Evolutionary conservation across 2,329 filamentous ascomycete species (phyloP), one percentile per base, ranked within the genome.

Genomic region (Fusarium protoensiforme): DNA sequence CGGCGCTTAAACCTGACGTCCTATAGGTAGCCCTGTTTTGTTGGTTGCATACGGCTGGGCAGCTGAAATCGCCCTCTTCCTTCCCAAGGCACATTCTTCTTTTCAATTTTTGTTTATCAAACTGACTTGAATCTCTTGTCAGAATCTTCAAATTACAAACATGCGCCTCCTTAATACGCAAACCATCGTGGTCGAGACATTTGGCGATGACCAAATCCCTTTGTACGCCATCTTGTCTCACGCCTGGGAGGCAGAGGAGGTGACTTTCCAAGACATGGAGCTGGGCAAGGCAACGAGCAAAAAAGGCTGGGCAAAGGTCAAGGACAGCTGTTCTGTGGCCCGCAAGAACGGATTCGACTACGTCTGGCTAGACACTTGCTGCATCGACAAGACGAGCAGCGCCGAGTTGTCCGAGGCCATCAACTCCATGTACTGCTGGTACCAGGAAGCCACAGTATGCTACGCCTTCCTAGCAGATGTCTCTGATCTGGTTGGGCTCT

Each of bases 301-400:
- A 20, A 66, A 22, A 4, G 79, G 77, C 1, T 80, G 65, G n/a
- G 60, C 29, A 7, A 81, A 81, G 61, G 68, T 80, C 29, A 31
- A 67, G 7, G 56, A 70, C 2, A 69, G 72, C 5, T 77, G 74
- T 53, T 36, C 53, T 1, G 63, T 74, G 16, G 75, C 78, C 1
- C 57, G 38, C 5, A 46, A 24, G 20, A 46, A 46, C 7, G 41
- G 41, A 24, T 46, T 61, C n/a, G 41, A 62, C 2, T 68, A 53
- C n/a, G 31, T 65, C 9, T 68, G 66, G 66, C 27, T 66, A 6
- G 66, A 68, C 22, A 68, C 66, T 1, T 65, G 62, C 22, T 68
- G 66, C 36, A 68, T 68, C 35, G 66, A 68, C 57, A 68, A 68
- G 27, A 51, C 48, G 6, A 65, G 57, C 58, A 68, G 66, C n/a